Evolutionary conservation across 495 filamentous ascomycete genomes (phyloP).

Genomic region (Neurospora sublineolata): DNA sequence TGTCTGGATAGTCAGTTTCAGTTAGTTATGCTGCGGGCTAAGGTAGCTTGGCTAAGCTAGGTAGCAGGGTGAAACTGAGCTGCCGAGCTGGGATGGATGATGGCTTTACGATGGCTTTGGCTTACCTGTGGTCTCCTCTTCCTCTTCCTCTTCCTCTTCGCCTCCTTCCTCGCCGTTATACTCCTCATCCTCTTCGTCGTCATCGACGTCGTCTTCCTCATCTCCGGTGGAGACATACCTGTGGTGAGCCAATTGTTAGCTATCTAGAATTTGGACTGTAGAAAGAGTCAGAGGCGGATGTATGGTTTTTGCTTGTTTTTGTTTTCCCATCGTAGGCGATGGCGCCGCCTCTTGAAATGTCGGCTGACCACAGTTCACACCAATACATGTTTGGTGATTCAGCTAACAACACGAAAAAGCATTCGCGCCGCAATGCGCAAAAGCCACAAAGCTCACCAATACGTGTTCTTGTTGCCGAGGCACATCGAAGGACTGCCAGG

Average conservation of each 20-base stretch:
- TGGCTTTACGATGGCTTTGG: background rate
- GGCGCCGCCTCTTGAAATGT: background rate
- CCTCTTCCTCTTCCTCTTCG: conserved; percentile 17
- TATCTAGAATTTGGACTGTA: background rate
- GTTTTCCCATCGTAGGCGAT: background rate
- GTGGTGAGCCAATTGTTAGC: background rate
- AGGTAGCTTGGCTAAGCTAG: background rate
- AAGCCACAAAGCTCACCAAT: background rate
- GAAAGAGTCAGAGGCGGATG: too few species aligned
- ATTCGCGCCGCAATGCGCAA: conserved; percentile 17
- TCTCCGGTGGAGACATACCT: conserved; percentile 29
- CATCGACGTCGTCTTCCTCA: conserved; percentile 25
- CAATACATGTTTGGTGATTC: background rate
- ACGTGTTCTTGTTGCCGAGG: conserved; percentile 4
- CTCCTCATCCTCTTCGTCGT: conserved; percentile 24
- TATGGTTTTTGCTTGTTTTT: background rate
- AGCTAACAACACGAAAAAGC: background rate
- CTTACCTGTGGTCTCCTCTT: conserved; percentile 21
- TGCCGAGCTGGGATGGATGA: background rate
- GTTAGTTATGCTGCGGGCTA: background rate
- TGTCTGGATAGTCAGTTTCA: conserved; percentile 7
- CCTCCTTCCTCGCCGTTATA: conserved; percentile 26
- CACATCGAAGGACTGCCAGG: conserved; percentile 5
- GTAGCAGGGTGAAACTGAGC: too few species aligned
- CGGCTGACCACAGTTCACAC: background rate